These are phyloP conservation scores for Lachnellula cervina DNA, from an alignment of 2,329 filamentous ascomycete species.

Conservation along the genomic window DNA sequence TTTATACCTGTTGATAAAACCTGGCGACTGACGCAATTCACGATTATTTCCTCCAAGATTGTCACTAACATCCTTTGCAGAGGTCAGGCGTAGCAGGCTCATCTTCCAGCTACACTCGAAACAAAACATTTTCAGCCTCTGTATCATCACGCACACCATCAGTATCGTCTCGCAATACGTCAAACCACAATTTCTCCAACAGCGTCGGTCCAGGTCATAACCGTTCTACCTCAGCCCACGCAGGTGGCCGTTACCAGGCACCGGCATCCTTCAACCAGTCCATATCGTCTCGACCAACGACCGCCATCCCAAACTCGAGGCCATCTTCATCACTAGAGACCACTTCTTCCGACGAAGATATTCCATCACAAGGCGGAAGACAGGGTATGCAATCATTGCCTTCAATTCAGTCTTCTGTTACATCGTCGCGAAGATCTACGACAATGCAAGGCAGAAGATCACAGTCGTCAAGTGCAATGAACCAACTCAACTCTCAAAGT, in stretches of 20 bases:
- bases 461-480: constrained; percentile 29
- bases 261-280: constrained; percentile 45
- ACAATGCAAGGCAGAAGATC: constrained; percentile 25
- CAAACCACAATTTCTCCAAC: constrained; percentile 48
- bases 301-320: constrained; percentile 35
- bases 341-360: constrained; percentile 32
- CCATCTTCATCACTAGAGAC: constrained; percentile 37
- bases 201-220: constrained; percentile 48
- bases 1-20: background rate
- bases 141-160: constrained; percentile 37
- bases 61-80: background rate
- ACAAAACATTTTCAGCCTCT: constrained; percentile 36
- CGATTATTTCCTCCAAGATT: background rate
- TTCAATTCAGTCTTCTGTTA: constrained; percentile 29
- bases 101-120: constrained; percentile 13
- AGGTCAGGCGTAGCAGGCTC: constrained; percentile 5
- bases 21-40: background rate
- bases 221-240: constrained; percentile 41
- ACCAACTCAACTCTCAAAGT: constrained; percentile 16
- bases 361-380: constrained; percentile 36
- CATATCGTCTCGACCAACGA: constrained; percentile 41
- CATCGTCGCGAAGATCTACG: constrained; percentile 20
- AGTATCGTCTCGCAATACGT: constrained; percentile 39
- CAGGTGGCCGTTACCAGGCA: constrained; percentile 41
- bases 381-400: constrained; percentile 45